A percentile compares a stretch with the other conserved stretches of the same genome.
Evolutionary conservation across 2,329 filamentous ascomycete species (phyloP).

Genomic region (Aspergillus awamori): DNA sequence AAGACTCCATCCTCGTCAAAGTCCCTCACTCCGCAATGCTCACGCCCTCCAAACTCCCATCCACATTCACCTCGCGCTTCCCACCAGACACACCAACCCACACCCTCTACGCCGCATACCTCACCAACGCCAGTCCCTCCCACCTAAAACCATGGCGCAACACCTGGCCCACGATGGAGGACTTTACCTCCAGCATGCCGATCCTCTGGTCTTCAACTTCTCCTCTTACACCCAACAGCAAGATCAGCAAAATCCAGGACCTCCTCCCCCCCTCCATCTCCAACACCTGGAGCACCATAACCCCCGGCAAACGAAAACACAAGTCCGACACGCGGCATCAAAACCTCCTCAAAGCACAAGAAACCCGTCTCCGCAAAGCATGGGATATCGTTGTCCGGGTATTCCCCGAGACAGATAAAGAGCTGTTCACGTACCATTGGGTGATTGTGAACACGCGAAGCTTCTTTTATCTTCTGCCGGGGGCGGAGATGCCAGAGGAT

Average conservation of each 20-base stretch:
- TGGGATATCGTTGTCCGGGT: conserved; percentile 50
- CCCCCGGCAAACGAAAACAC: conserved; percentile 25
- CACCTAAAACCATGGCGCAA: conserved; percentile 62
- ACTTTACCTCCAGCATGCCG: conserved; percentile 63
- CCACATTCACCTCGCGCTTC: conserved; percentile 55
- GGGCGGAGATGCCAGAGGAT: conserved; percentile 38
- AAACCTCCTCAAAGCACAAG: conserved; percentile 54
- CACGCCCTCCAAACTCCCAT: conserved; percentile 63
- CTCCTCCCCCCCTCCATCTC: conserved; percentile 43
- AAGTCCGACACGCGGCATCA: conserved; percentile 39
- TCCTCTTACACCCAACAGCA: conserved; percentile 20
- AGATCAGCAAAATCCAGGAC: not conserved
- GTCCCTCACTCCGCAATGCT: conserved; percentile 68
- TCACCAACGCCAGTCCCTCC: conserved; percentile 55
- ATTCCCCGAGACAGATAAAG: conserved; percentile 48
- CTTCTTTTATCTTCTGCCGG: conserved; percentile 59
- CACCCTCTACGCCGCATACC: conserved; percentile 69
- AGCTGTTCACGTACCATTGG: conserved; percentile 60
- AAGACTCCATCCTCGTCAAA: conserved; percentile 63
- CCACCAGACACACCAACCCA: conserved; percentile 65
- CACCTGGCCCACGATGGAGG: conserved; percentile 65
- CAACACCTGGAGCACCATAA: conserved; percentile 38
- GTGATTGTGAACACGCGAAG: conserved; percentile 63
- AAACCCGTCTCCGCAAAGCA: conserved; percentile 54
- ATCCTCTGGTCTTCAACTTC: conserved; percentile 55